phyloP scores from a whole-genome alignment of 2,329 filamentous ascomycete genomes.

The Venturia nashicola region DNA sequence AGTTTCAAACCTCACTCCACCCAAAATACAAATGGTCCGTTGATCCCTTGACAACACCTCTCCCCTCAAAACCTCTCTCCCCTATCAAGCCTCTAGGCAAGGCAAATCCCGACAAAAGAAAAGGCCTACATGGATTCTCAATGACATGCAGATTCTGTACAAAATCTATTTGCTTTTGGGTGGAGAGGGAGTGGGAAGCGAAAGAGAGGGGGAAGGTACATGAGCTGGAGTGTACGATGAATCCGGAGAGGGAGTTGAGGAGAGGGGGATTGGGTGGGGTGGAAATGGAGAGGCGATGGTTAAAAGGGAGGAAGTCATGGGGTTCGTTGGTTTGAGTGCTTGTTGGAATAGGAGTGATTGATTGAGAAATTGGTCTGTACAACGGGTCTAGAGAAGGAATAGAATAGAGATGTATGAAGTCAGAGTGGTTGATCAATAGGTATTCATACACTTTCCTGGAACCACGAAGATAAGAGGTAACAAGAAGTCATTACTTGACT shows the following conservation, averaged over 20 bases:
- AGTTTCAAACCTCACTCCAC: background rate
- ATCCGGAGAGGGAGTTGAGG: background rate
- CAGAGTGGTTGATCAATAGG: too few species aligned
- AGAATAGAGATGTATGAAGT: too few species aligned
- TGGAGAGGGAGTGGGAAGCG: background rate
- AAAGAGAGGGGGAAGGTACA: background rate
- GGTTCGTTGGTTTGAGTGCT: too few species aligned
- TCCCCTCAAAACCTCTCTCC: background rate
- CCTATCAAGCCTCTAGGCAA: background rate
- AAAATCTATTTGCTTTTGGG: background rate
- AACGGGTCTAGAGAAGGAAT: too few species aligned
- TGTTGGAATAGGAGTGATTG: too few species aligned
- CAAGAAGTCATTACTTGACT: too few species aligned
- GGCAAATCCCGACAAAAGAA: background rate
- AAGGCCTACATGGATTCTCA: background rate
- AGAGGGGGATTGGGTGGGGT: too few species aligned
- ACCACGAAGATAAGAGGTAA: too few species aligned
- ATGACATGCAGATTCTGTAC: background rate
- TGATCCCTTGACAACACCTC: background rate
- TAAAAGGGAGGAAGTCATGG: too few species aligned
- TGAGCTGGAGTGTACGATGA: background rate
- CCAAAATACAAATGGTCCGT: background rate
- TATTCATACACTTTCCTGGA: too few species aligned
- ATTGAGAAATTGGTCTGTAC: too few species aligned
- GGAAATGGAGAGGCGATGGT: too few species aligned